Percentiles rank a stretch among this genome's conserved stretches.
Conservation (phyloP, 164 flowering plant genomes). For the Aristolochia californica region DNA sequence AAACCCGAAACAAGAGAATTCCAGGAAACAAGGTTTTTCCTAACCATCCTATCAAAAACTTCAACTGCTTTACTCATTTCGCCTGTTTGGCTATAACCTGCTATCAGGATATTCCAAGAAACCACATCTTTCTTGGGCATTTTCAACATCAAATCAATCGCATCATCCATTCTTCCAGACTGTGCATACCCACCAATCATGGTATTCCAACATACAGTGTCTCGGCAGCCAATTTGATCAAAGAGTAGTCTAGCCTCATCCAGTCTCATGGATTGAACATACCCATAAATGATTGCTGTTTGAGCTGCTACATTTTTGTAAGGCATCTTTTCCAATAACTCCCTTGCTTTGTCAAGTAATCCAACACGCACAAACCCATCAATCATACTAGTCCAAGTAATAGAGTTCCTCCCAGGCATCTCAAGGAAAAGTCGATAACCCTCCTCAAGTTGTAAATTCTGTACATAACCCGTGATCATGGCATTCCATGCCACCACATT, state of each 20-base stretch:
- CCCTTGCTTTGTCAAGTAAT: slow-evolving; percentile 10
- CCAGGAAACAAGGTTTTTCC: slow-evolving; percentile 34
- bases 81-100: slow-evolving; percentile 7
- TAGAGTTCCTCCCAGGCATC: slow-evolving; percentile 11
- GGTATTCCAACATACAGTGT: slow-evolving; percentile 12
- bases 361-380: slow-evolving; percentile 12
- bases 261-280: slow-evolving; percentile 12
- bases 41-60: slow-evolving; percentile 20
- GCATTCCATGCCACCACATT: slow-evolving; percentile 19
- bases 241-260: slow-evolving; percentile 13
- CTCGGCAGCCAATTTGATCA: slow-evolving; percentile 4
- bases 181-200: slow-evolving; percentile 10
- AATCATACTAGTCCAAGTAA: slow-evolving; percentile 13
- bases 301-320: slow-evolving; percentile 12
- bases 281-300: slow-evolving; percentile 9
- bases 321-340: slow-evolving; percentile 11
- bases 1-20: slow-evolving; percentile 14
- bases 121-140: slow-evolving; percentile 9
- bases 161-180: slow-evolving; percentile 11
- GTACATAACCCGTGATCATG: slow-evolving; percentile 13
- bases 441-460: slow-evolving; percentile 7
- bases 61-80: slow-evolving; percentile 7
- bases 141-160: slow-evolving; percentile 5
- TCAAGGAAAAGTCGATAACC: slow-evolving; percentile 4
- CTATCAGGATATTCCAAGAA: slow-evolving; percentile 10